Conservation (phyloP, 495 filamentous ascomycete species). For the Aspergillus saccharolyticus region DNA sequence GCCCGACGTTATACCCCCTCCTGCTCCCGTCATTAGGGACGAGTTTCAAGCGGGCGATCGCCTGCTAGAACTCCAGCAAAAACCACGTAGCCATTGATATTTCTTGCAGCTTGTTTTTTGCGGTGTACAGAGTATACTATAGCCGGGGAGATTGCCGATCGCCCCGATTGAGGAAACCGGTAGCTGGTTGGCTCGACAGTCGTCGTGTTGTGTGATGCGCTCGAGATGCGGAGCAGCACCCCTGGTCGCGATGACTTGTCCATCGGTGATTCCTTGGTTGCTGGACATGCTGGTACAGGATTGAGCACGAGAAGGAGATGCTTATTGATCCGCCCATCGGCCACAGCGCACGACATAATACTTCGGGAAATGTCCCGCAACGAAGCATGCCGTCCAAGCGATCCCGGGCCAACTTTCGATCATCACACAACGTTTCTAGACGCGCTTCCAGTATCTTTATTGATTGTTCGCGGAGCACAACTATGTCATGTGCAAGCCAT, state of each 20-base stretch:
- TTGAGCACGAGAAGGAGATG: neutral
- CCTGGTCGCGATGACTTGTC: constrained; percentile 4
- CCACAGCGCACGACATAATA: neutral
- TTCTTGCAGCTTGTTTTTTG: neutral
- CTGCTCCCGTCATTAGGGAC: neutral
- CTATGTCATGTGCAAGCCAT: neutral
- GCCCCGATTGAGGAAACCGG: neutral
- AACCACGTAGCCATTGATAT: neutral
- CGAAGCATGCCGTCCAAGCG: neutral
- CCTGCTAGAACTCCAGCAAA: neutral
- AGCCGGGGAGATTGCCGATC: neutral
- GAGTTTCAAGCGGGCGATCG: neutral
- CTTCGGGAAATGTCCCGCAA: neutral
- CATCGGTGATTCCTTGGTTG: constrained; percentile 1
- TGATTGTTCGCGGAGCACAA: neutral
- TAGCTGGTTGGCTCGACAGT: neutral
- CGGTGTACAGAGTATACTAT: neutral
- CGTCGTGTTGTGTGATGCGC: neutral
- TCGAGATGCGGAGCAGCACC: neutral
- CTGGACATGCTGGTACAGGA: neutral
- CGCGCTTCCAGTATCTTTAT: neutral
- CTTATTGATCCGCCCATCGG: neutral
- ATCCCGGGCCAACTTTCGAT: neutral
- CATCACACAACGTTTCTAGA: neutral
- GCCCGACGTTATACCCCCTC: neutral